These are phyloP conservation scores for Aspergillus transmontanensis DNA, from an alignment of 2,329 filamentous ascomycete genomes.

Conservation along the genomic window DNA sequence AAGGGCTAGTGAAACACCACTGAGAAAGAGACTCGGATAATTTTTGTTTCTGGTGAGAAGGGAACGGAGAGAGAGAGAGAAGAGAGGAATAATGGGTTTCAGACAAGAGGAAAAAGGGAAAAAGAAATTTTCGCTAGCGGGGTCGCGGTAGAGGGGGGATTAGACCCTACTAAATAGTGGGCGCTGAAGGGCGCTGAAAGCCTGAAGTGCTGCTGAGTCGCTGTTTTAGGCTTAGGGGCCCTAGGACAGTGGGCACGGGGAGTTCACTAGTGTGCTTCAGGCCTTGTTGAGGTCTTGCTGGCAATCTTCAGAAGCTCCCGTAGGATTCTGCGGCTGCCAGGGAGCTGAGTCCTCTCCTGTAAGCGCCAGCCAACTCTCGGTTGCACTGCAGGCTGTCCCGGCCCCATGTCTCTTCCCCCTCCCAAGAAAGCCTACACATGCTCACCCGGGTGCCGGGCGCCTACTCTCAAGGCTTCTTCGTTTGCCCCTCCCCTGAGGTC, in stretches of 20 bases:
- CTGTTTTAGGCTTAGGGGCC: constrained; percentile 24
- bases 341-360: not conserved
- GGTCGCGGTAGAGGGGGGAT: constrained; percentile 16
- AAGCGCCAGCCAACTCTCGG: constrained; percentile 3
- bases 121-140: constrained; percentile 27
- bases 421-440: not conserved
- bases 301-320: not conserved
- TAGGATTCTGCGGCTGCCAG: not conserved
- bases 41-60: constrained; percentile 9
- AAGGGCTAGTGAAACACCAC: constrained; percentile 54
- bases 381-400: constrained; percentile 1
- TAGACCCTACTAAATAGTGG: constrained; percentile 24
- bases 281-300: not conserved
- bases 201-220: constrained; percentile 6
- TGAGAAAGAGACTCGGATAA: constrained; percentile 41
- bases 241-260: constrained; percentile 1
- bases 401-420: not conserved
- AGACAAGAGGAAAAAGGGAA: constrained; percentile 16
- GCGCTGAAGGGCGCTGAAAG: constrained; percentile 5
- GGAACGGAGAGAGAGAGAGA: constrained; percentile 18
- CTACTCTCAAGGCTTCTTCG: not conserved
- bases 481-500: constrained; percentile 1
- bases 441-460: not conserved
- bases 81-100: constrained; percentile 17
- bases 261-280: constrained; percentile 3